Conservation (phyloP, 805 yeast genomes). For the Kuraishia ogatae region DNA sequence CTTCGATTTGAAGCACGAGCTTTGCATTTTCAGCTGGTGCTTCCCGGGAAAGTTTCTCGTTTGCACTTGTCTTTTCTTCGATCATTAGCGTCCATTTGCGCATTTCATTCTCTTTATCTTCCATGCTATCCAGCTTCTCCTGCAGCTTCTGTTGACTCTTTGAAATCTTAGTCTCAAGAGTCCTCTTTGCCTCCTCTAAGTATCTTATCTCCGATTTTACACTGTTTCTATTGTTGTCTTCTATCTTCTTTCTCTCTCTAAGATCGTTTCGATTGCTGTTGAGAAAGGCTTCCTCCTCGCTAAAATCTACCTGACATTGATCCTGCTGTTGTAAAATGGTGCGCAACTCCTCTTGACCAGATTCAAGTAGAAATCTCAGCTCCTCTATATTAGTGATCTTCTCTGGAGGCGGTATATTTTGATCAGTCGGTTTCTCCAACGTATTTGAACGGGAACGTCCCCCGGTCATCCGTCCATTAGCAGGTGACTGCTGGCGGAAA, state of each 20-base stretch:
- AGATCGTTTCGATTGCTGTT: constrained; percentile 26
- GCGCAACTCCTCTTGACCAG: constrained; percentile 31
- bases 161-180: constrained; percentile 24
- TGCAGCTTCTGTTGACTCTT: constrained; percentile 22
- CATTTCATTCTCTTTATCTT: constrained; percentile 25
- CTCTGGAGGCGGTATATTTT: constrained; percentile 4
- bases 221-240: constrained; percentile 30
- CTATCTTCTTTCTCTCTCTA: constrained; percentile 29
- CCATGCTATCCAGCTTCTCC: constrained; percentile 20
- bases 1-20: constrained; percentile 13
- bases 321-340: constrained; percentile 23
- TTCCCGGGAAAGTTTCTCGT: constrained; percentile 7
- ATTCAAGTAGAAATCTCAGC: constrained; percentile 29
- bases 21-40: constrained; percentile 12
- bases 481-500: constrained; percentile 17
- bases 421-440: constrained; percentile 14
- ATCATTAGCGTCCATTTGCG: constrained; percentile 22
- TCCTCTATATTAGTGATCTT: constrained; percentile 31
- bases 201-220: constrained; percentile 31
- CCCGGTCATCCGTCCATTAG: constrained; percentile 5
- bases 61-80: constrained; percentile 13
- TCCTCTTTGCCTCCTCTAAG: constrained; percentile 31
- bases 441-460: constrained; percentile 29
- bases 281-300: constrained; percentile 27
- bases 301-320: constrained; percentile 24